These are phyloP conservation scores for Luffa acutangula DNA, from an alignment of 306 rosid genomes.

Conservation along the genomic window DNA sequence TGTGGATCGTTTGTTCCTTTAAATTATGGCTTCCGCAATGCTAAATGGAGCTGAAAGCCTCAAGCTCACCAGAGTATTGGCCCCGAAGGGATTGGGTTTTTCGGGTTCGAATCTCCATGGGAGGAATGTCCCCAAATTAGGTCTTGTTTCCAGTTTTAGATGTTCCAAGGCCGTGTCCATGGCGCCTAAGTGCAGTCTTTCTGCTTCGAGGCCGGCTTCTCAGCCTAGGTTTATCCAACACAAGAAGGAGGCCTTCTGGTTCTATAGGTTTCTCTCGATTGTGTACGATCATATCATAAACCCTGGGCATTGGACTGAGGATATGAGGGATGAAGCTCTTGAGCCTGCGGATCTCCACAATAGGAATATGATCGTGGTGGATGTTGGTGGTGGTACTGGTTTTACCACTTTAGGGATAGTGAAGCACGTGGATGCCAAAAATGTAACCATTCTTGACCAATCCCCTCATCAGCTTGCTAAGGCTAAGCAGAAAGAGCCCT, in stretches of 20 bases:
- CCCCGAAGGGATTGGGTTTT: constrained; percentile 43
- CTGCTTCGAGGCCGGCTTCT: constrained; percentile 71
- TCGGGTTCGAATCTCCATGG: constrained; percentile 35
- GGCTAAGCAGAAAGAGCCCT: constrained; percentile 78
- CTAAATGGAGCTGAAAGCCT: constrained; percentile 59
- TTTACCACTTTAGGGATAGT: constrained; percentile 86
- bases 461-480: constrained; percentile 93
- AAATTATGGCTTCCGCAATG: constrained; percentile 55
- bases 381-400: constrained; percentile 91
- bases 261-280: constrained; percentile 79
- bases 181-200: constrained; percentile 45
- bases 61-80: constrained; percentile 23
- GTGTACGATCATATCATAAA: constrained; percentile 83
- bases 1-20: constrained; percentile 5
- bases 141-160: constrained; percentile 25
- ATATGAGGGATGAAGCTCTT: constrained; percentile 93
- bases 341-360: constrained; percentile 75
- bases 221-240: constrained; percentile 92
- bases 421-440: constrained; percentile 82
- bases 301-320: constrained; percentile 97
- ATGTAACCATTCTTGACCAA: constrained; percentile 88
- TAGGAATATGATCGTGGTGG: constrained; percentile 66
- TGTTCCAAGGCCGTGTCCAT: constrained; percentile 17
- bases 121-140: constrained; percentile 25
- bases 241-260: constrained; percentile 94